phyloP scores from a whole-genome alignment of 129 eudicot species.

The Glebionis coronaria region DNA sequence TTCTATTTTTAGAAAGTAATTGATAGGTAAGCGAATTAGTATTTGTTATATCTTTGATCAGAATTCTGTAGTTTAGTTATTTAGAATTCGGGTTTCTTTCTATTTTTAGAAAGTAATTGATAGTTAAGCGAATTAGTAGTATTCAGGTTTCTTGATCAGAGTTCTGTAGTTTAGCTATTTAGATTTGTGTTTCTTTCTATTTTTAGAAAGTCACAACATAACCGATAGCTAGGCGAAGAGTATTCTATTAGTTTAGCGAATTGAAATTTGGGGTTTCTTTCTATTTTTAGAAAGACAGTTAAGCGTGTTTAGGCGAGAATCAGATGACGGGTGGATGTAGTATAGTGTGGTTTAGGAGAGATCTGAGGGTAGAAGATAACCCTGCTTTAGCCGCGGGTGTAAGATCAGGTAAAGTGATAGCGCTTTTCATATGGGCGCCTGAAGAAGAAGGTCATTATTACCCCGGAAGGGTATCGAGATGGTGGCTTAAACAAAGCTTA shows the following conservation, averaged over 20 bases:
- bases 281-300: not conserved
- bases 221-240: too few species aligned
- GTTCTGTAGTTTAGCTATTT: not conserved
- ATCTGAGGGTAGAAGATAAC: conserved; percentile 93
- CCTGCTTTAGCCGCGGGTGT: conserved; percentile 94
- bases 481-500: conserved; percentile 98
- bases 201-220: not conserved
- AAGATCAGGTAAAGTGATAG: conserved; percentile 80
- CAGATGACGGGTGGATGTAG: conserved; percentile 58
- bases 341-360: conserved; percentile 98
- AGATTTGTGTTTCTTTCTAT: not conserved
- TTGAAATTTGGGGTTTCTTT: not conserved
- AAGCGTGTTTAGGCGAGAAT: too few species aligned
- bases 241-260: not conserved
- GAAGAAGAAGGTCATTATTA: conserved; percentile 92
- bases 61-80: too few species aligned
- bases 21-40: not conserved
- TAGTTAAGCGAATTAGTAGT: not conserved
- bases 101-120: conserved; percentile 9
- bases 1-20: not conserved
- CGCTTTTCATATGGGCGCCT: conserved; percentile 89
- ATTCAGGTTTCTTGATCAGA: too few species aligned
- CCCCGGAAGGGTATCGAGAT: conserved; percentile 96
- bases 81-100: not conserved
- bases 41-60: not conserved